phyloP scores from a whole-genome alignment of 257 asterid species.

The Solanum chiquidenum region DNA sequence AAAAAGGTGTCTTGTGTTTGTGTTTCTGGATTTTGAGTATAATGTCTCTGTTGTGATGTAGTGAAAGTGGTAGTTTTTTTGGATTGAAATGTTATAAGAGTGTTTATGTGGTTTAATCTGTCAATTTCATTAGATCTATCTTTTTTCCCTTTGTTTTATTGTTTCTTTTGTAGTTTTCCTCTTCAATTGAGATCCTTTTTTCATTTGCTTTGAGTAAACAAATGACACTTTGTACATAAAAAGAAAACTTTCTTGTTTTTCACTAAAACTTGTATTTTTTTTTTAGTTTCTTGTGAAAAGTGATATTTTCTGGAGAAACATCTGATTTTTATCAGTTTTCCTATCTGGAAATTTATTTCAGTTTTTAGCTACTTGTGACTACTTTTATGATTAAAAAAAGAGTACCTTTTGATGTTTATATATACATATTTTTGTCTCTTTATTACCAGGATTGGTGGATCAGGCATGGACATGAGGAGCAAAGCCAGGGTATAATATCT shows the following conservation, averaged over 20 bases:
- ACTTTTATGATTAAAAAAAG: background rate
- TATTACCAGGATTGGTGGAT: slow-evolving; percentile 73
- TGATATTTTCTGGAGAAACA: background rate
- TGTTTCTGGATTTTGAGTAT: background rate
- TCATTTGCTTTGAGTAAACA: background rate
- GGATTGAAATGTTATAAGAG: background rate
- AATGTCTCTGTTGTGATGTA: background rate
- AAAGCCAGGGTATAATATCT: slow-evolving; percentile 65
- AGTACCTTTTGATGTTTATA: background rate
- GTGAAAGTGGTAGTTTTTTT: background rate
- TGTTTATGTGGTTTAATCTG: background rate
- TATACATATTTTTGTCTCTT: background rate
- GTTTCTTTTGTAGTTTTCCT: background rate
- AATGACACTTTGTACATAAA: background rate
- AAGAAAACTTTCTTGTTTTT: background rate
- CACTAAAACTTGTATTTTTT: background rate
- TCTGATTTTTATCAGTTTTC: background rate
- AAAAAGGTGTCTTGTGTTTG: background rate
- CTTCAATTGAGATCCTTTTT: background rate
- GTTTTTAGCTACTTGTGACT: background rate
- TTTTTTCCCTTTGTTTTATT: background rate
- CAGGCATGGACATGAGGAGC: slow-evolving; percentile 91
- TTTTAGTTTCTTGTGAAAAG: background rate
- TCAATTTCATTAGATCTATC: background rate
- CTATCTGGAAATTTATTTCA: background rate